Conservation (phyloP, 345 rosid genomes). For the Anacardium occidentale region DNA sequence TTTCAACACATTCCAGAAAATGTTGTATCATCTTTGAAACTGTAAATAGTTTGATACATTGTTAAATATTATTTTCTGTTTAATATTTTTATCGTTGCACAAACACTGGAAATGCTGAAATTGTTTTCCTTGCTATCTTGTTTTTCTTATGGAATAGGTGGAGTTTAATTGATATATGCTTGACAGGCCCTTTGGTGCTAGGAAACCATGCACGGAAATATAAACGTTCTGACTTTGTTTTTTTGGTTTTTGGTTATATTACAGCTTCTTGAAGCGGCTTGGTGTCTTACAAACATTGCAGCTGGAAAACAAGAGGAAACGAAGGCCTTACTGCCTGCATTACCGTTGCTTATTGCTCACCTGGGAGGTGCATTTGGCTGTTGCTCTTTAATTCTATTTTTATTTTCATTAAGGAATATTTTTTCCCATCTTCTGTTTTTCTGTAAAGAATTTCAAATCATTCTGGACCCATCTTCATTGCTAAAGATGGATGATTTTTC, state of each 20-base stretch:
- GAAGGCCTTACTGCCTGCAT: conserved; percentile 74
- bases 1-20: background rate
- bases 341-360: conserved; percentile 91
- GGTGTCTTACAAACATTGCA: conserved; percentile 98
- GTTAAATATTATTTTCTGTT: background rate
- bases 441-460: background rate
- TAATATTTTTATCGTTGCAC: background rate
- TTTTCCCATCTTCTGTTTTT: background rate
- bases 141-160: background rate
- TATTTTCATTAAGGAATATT: background rate
- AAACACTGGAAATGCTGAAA: background rate
- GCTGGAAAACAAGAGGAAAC: conserved; percentile 97
- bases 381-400: background rate
- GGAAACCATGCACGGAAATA: background rate
- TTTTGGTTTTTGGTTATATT: conserved; percentile 18
- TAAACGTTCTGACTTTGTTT: background rate
- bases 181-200: background rate
- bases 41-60: background rate
- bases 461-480: background rate
- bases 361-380: conserved; percentile 67
- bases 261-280: conserved; percentile 97
- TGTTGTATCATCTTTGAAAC: background rate
- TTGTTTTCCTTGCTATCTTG: background rate
- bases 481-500: background rate
- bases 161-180: background rate